Percentiles rank a stretch among this genome's conserved stretches.
These are phyloP conservation scores for Ambrosia hybrid DNA, from an alignment of 140 eudicot species.

Conservation along the genomic window DNA sequence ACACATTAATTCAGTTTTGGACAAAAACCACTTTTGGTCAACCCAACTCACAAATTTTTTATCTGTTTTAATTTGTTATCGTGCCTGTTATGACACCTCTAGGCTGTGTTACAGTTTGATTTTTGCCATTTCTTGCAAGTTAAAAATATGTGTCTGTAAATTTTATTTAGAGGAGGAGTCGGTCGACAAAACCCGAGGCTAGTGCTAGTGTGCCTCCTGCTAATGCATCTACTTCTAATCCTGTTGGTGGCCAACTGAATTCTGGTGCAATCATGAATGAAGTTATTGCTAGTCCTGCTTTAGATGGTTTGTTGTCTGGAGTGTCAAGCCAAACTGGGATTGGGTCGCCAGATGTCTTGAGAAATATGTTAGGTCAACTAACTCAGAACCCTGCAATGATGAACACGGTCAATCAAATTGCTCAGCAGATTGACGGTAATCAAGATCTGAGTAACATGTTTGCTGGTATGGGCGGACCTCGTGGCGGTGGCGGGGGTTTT, in stretches of 20 bases:
- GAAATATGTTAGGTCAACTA: slow-evolving; percentile 82
- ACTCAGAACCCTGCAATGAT: slow-evolving; percentile 91
- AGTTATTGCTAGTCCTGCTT: slow-evolving; percentile 67
- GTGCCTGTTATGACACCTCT: too few relatives aligned
- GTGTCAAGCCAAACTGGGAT: slow-evolving; percentile 88
- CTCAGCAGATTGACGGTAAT: slow-evolving; percentile 70
- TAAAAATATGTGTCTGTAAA: slow-evolving; percentile 8
- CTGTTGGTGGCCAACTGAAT: slow-evolving; percentile 50
- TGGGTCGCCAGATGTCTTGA: slow-evolving; percentile 76
- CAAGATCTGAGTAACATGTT: slow-evolving; percentile 74
- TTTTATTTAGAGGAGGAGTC: slow-evolving; percentile 54
- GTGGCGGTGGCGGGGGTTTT: slow-evolving; percentile 46
- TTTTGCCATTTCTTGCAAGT: background rate
- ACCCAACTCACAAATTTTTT: too few relatives aligned
- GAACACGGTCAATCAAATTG: slow-evolving; percentile 81
- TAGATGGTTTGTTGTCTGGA: slow-evolving; percentile 76
- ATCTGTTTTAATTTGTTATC: too few relatives aligned
- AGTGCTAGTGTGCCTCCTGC: slow-evolving; percentile 36
- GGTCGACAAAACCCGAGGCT: slow-evolving; percentile 41
- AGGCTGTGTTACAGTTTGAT: too few relatives aligned
- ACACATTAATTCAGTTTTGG: too few relatives aligned
- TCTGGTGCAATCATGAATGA: slow-evolving; percentile 65
- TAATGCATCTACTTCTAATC: slow-evolving; percentile 24
- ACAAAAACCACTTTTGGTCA: too few relatives aligned
- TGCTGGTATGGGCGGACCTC: slow-evolving; percentile 50